phyloP scores from a whole-genome alignment of 768 basidiomycete genomes.

The Boletus vinaceobasis region DNA sequence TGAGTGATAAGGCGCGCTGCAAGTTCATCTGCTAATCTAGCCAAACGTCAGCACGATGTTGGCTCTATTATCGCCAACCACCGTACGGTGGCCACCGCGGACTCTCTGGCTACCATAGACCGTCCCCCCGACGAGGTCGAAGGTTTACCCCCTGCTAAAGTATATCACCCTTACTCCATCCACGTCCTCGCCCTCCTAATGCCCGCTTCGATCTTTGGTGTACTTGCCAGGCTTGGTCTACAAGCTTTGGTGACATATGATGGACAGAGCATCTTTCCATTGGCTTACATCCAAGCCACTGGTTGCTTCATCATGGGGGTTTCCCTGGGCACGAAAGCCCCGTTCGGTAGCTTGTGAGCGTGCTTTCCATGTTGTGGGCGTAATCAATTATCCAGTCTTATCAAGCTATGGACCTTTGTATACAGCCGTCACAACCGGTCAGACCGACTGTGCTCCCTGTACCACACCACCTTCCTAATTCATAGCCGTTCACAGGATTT shows the following conservation, averaged over 20 bases:
- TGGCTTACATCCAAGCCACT: constrained; percentile 81
- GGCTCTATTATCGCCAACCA: constrained; percentile 36
- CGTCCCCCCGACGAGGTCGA: constrained; percentile 36
- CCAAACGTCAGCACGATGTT: constrained; percentile 24
- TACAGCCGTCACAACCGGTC: constrained; percentile 84
- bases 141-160: constrained; percentile 32
- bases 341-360: constrained; percentile 72
- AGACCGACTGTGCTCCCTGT: constrained; percentile 8
- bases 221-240: constrained; percentile 77
- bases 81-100: constrained; percentile 30
- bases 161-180: constrained; percentile 53
- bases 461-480: not conserved
- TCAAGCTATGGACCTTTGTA: constrained; percentile 84
- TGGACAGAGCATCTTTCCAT: constrained; percentile 71
- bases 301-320: constrained; percentile 95
- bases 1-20: not conserved
- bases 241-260: constrained; percentile 70
- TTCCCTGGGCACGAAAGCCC: constrained; percentile 63
- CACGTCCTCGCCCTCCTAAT: constrained; percentile 69
- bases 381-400: constrained; percentile 4
- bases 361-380: constrained; percentile 4
- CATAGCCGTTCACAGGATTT: constrained; percentile 52
- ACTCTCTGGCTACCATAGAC: constrained; percentile 42
- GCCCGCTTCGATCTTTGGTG: constrained; percentile 82
- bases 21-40: not conserved